Evolutionary conservation across 257 asterid species (phyloP).

Genomic region (Mitragyna speciosa): DNA sequence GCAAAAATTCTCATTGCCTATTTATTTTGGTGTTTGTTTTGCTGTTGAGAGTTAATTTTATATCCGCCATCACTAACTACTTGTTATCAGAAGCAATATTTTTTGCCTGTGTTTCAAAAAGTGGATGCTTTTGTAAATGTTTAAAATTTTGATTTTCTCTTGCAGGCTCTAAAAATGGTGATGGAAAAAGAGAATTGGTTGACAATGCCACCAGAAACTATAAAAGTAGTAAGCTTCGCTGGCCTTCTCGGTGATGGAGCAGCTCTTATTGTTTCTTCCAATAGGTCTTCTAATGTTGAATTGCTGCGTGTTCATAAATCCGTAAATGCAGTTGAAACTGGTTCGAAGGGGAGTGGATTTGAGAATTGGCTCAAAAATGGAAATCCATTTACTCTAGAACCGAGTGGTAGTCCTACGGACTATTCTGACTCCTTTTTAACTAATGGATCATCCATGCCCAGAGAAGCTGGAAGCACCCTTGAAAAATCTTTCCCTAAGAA

Average conservation of each 20-base stretch:
- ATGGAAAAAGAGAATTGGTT: slow-evolving; percentile 97
- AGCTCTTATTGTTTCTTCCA: slow-evolving; percentile 76
- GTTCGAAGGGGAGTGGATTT: slow-evolving; percentile 71
- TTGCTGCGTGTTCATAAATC: slow-evolving; percentile 53
- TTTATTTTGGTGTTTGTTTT: background rate
- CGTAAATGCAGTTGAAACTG: slow-evolving; percentile 48
- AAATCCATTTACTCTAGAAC: slow-evolving; percentile 70
- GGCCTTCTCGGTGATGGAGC: slow-evolving; percentile 99
- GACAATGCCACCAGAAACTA: slow-evolving; percentile 79
- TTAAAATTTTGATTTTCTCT: slow-evolving; percentile 28
- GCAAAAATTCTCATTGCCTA: background rate
- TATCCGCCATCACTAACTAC: background rate
- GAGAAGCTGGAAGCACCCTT: slow-evolving; percentile 44
- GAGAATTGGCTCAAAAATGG: slow-evolving; percentile 73
- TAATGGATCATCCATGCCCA: slow-evolving; percentile 51
- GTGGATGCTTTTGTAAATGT: slow-evolving; percentile 7
- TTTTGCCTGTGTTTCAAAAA: background rate
- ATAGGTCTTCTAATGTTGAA: slow-evolving; percentile 49
- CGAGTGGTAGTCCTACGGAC: slow-evolving; percentile 52
- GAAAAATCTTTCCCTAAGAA: slow-evolving; percentile 25
- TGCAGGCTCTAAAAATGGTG: slow-evolving; percentile 97
- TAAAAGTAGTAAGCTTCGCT: slow-evolving; percentile 85
- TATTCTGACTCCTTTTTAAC: slow-evolving; percentile 42
- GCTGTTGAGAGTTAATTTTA: background rate
- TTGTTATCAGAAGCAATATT: background rate